Evolutionary conservation across 1,284 basidiomycete species (phyloP), one percentile per base, ranked within the genome.

Genomic region (Ganoderma multipileum): DNA sequence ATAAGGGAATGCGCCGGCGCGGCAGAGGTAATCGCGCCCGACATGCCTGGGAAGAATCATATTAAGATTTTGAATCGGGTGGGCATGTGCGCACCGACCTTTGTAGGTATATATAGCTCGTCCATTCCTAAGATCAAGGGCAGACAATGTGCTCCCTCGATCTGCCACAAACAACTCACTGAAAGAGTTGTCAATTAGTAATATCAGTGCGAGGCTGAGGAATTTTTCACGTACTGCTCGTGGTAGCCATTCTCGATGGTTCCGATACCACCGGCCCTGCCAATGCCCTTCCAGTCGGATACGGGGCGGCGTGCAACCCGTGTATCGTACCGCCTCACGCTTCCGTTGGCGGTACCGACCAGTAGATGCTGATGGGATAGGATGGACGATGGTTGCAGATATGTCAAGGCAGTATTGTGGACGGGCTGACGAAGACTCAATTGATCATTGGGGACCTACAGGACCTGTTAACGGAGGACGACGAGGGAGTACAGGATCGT

Each of bases 91-190:
- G 30, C 16, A 64, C 72, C 63, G 65, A 90, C 92, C 90, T 83
- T 89, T 90, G 75, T 95, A 95, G 1, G 88, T 85, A 78, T 94
- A 95, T 6, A 88, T 78, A 11, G 91, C 80, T 59, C 85, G 82
- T 0, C 95, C 95, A 58, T 87, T 95, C 18, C 95, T 87, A 50
- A 92, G 73, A 78, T 97, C 95, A 5, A 96, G 68, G 0, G 92
- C 85, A 64, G 86, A 91, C 0, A 96, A 77, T 74, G 89, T 89
- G 54, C 86, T 88, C 5, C 90, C 90, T 66, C 86, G 84, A 78
- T 97, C 95, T 7, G 91, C 85, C 59, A 93, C 84, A 76, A 95
- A 95, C 0, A 89, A 79, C 78, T 96, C 91, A 76, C 95, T 96
- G 65, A 26, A 65, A 55, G 50, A 39, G 65, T 38, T 30, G 55